Base-by-base conservation (phyloP, 176 grass and related monocot species). In the Triticum timopheevii region DNA sequence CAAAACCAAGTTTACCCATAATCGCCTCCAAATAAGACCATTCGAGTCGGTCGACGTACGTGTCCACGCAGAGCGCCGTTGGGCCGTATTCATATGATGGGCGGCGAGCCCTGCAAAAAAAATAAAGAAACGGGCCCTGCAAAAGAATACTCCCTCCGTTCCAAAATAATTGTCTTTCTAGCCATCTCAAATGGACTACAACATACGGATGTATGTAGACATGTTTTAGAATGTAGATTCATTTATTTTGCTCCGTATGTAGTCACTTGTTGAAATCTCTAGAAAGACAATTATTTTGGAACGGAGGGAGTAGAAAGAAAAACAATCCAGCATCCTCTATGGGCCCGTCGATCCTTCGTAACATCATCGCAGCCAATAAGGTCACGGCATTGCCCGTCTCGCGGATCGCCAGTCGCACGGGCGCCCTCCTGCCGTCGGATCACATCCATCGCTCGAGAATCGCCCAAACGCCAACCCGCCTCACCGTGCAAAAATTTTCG, bases 361-460 rank as follows among this genome's bases (percentile, higher is more conserved):
- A n/a, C 1, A 7, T 6, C 65, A 2, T 11, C 7, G 0, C 35
- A 36, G 3, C 89, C 86, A 93, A 63, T 91, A 17, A n/a, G 1
- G 3, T 76, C 2, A 1, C 74, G 4, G 0, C 4, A 2, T 20
- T 4, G 2, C 42, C n/a, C 19, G 4, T 31, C 89, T 63, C 88
- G 40, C 70, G 88, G 89, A 92, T 79, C 31, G 15, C 35, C 76
- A 36, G 23, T 47, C 38, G 30, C 38, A 65, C 16, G 6, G 1
- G 0, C 5, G 24, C 66, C n/a, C 81, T 63, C 22, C 0, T 0
- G 65, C 90, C 90, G 82, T 94, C 42, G 45, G 0, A 49, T 35
- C 30, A 0, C 27, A 94, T 88, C 84, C 10, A n/a, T 93, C 95
- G 90, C 38, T 80, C 4, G 2, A 80, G 50, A 85, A 36, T 36